Evolutionary conservation across 1,139 yeast genomes (phyloP).

Genomic region (Pichia sp.): DNA sequence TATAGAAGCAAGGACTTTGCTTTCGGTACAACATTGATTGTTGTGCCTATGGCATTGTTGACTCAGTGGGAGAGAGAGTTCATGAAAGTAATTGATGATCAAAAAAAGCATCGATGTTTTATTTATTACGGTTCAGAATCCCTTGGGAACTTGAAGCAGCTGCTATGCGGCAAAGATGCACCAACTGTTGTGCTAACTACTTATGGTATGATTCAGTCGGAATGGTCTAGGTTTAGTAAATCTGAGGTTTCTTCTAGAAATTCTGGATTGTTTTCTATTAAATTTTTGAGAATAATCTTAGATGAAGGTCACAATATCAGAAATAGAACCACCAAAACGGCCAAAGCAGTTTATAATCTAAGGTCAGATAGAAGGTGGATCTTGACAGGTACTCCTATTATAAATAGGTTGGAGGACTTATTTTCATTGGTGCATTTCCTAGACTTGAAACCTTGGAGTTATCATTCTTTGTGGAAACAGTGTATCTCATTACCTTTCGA

Average conservation of each 20-base stretch:
- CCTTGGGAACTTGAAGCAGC: constrained; percentile 41
- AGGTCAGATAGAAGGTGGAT: constrained; percentile 73
- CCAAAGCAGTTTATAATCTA: constrained; percentile 71
- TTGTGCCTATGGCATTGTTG: constrained; percentile 87
- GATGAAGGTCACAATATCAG: constrained; percentile 94
- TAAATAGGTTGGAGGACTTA: constrained; percentile 76
- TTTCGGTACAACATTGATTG: constrained; percentile 64
- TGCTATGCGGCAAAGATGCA: constrained; percentile 42
- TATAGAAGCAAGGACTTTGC: constrained; percentile 46
- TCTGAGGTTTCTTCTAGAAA: constrained; percentile 26
- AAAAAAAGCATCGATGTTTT: constrained; percentile 39
- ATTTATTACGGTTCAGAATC: constrained; percentile 73
- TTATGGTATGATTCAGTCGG: constrained; percentile 81
- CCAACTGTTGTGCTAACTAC: constrained; percentile 83
- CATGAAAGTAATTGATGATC: constrained; percentile 49
- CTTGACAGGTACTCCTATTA: constrained; percentile 91
- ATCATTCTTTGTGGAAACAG: constrained; percentile 82
- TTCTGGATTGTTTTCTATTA: constrained; percentile 65
- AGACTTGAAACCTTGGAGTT: constrained; percentile 83
- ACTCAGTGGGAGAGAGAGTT: constrained; percentile 91
- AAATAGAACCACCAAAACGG: constrained; percentile 73
- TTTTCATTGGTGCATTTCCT: constrained; percentile 74
- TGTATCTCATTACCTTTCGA: constrained; percentile 85
- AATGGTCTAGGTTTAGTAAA: constrained; percentile 42
- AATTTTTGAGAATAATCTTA: constrained; percentile 71